Conservation (phyloP, 2,329 filamentous ascomycete species). For the Penicillium italicum region DNA sequence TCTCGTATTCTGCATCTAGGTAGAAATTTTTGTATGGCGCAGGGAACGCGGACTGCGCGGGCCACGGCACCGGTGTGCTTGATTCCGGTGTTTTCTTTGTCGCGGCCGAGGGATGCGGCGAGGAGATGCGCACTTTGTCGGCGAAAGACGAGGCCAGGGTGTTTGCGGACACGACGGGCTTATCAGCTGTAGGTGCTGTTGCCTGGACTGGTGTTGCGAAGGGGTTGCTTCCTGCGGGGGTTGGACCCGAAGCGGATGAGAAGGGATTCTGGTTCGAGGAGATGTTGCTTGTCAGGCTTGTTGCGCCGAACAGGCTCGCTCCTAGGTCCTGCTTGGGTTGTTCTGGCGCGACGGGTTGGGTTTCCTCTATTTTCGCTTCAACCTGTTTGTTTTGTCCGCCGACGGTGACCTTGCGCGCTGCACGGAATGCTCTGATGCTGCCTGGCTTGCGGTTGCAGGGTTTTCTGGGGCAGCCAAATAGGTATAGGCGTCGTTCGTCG, state of each 20-base stretch:
- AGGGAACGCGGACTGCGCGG: slow-evolving; percentile 61
- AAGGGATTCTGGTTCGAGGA: slow-evolving; percentile 54
- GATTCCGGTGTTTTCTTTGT: slow-evolving; percentile 32
- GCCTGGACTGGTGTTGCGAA: slow-evolving; percentile 53
- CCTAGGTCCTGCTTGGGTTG: slow-evolving; percentile 41
- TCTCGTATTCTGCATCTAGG: slow-evolving; percentile 90
- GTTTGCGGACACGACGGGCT: slow-evolving; percentile 43
- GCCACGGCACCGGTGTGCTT: slow-evolving; percentile 73
- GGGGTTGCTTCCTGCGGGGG: slow-evolving; percentile 50
- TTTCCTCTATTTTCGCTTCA: slow-evolving; percentile 22
- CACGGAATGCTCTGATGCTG: slow-evolving; percentile 72
- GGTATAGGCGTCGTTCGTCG: slow-evolving; percentile 82
- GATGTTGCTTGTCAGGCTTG: slow-evolving; percentile 36
- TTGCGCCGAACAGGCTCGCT: slow-evolving; percentile 62
- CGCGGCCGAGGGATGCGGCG: slow-evolving; percentile 27
- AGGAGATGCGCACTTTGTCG: slow-evolving; percentile 58
- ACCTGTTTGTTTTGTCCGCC: slow-evolving; percentile 26
- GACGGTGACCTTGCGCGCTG: slow-evolving; percentile 52
- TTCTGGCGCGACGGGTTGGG: slow-evolving; percentile 13
- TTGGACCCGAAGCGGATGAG: slow-evolving; percentile 37
- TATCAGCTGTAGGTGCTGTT: slow-evolving; percentile 33
- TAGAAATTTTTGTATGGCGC: slow-evolving; percentile 71
- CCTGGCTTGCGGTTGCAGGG: slow-evolving; percentile 78
- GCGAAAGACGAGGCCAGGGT: slow-evolving; percentile 73
- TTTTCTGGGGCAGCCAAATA: slow-evolving; percentile 76